Evolutionary conservation across 768 basidiomycete genomes (phyloP), one percentile per base, ranked within the genome.

Genomic region (Tylopilus vinaceipallidus): DNA sequence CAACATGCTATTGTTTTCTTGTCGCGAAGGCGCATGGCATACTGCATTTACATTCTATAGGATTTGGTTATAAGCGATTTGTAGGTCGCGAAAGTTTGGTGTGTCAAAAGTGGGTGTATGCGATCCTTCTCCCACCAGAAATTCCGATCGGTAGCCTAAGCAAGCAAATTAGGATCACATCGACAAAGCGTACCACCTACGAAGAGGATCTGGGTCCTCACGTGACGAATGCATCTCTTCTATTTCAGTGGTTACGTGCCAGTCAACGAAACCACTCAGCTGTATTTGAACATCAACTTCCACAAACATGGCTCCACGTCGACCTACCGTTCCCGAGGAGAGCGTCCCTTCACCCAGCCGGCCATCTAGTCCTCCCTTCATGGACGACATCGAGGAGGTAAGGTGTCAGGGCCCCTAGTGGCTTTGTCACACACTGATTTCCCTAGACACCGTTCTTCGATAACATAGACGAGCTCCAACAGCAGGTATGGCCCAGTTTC

Each of bases 391-490:
- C n/a, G 76, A 75, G 16, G 77, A 77, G 53, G 75, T 74, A 45
- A 22, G 61, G 13, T n/a, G 41, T 17, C 19, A 4, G 14, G 6
- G 7, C 16, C 6, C 16, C 14, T 23, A 23, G 27, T 29, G 27
- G 27, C 30, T 24, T 24, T 14, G 10, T 32, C 40, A 23, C 8
- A 27, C 17, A 29, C 2, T 36, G 9, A 37, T n/a, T 10, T 43
- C 29, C 41, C 9, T 16, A 86, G 84, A 64, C 69, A 1, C 73
- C 79, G 7, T 87, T 77, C 65, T 91, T 91, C 57, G 88, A 90
- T 60, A 82, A 72, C 19, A 79, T 91, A n/a, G 89, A 91, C 58
- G 89, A 91, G 55, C 82, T 91, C 13, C 89, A 91, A 61, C 84
- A 88, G 56, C 86, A 91, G 63, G 89, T 86, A 58, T 26, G 77